Percentiles rank a stretch among this genome's conserved stretches.
phyloP scores from a whole-genome alignment of 352 stramenopile species.

The Globisporangium carolinianum region DNA sequence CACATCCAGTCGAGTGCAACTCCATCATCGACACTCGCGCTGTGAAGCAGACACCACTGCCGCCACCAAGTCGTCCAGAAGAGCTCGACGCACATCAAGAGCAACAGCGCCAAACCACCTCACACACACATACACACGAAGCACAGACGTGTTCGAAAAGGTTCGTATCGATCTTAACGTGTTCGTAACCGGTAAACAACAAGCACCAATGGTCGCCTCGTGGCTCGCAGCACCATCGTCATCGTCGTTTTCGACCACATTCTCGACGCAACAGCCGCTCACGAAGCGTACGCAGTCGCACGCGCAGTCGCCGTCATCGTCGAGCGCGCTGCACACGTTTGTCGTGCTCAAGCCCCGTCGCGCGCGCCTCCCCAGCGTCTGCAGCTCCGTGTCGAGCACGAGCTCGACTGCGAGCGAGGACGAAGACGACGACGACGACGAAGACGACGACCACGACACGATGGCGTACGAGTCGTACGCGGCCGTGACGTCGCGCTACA shows the following conservation, averaged over 20 bases:
- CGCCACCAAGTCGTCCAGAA: too few species aligned
- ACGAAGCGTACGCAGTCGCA: background rate
- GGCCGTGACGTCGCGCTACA: constrained; percentile 46
- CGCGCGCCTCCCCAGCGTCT: constrained; percentile 23
- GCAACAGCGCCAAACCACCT: too few species aligned
- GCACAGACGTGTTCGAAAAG: too few species aligned
- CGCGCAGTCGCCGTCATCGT: background rate
- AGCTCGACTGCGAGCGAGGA: constrained; percentile 37
- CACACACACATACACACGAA: too few species aligned
- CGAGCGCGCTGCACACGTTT: constrained; percentile 7
- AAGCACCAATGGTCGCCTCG: background rate
- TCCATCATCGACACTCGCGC: too few species aligned
- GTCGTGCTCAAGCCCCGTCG: constrained; percentile 18
- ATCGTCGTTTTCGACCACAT: background rate
- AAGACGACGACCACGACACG: constrained; percentile 19
- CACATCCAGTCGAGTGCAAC: too few species aligned
- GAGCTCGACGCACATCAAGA: too few species aligned
- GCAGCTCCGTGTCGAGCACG: constrained; percentile 21
- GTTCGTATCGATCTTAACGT: too few species aligned
- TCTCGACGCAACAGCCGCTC: background rate
- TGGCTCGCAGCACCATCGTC: constrained; percentile 1
- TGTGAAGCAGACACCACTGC: too few species aligned
- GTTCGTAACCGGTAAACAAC: background rate
- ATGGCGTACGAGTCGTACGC: constrained; percentile 74
- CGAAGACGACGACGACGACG: constrained; percentile 15